Base-by-base conservation (phyloP, 2,329 filamentous ascomycete species). In the Botrytis paeoniae region DNA sequence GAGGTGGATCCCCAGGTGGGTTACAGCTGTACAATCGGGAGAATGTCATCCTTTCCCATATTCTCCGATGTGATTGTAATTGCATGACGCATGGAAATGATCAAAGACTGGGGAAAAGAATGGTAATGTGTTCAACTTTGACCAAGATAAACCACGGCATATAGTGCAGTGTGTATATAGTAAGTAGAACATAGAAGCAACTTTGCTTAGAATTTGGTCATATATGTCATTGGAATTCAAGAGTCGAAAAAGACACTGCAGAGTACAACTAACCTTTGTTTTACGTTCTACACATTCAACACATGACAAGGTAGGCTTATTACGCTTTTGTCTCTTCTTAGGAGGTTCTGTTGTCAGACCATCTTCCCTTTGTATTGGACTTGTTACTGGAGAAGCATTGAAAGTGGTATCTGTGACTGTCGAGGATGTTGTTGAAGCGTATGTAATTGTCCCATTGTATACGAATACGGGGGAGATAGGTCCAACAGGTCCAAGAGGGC, bases 211-310 rank as follows among this genome's bases (percentile, higher is more conserved):
- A 59, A 43, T 25, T 54, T 35, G 22, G 39, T 22, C 32, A 61
- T 39, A 25, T 32, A 43, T 41, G 25, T 16, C 25, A 48, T 71
- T 35, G 61, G 45, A 48, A 66, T 39, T 9, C 7, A 39, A 48
- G 39, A 51, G 7, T 68, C 3, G 32, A 45, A 25, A 29, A 37
- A 35, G 68, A n/a, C 22, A 32, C 9, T 45, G 25, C 37, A 45
- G 14, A 37, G 16, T 18, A 29, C 51, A 29, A 77, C 78, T 70
- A 80, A 91, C 91, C 86, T 93, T 95, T 37, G 92, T 95, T 83
- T 95, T 95, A 77, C 92, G 86, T 82, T 94, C 92, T 35, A 95
- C 93, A 79, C 93, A 95, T 80, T 94, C 92, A 75, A 90, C 88
- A 79, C 93, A 95, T 66, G 91, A 93, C 75, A 95, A 80, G 1